Evolutionary conservation across 2,329 filamentous ascomycete species (phyloP).

Genomic region (Pseudocercospora cruenta): DNA sequence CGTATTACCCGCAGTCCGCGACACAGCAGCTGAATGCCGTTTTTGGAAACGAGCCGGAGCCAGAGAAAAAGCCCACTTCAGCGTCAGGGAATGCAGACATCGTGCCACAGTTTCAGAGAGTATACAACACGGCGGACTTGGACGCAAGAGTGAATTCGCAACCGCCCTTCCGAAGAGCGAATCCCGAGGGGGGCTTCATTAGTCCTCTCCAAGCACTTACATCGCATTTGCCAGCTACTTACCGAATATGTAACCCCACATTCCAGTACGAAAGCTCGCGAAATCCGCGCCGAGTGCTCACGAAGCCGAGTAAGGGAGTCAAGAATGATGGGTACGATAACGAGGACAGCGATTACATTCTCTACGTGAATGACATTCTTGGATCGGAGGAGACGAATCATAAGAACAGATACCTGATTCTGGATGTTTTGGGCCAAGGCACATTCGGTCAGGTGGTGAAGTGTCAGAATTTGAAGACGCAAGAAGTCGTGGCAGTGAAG

Average conservation of each 20-base stretch:
- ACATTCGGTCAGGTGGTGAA: constrained; percentile 99
- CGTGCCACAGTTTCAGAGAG: constrained; percentile 85
- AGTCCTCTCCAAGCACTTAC: constrained; percentile 96
- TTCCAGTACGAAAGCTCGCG: constrained; percentile 99
- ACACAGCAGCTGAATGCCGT: constrained; percentile 72
- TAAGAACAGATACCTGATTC: constrained; percentile 97
- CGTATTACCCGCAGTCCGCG: constrained; percentile 70
- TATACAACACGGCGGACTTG: constrained; percentile 73
- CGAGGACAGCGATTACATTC: constrained; percentile 97
- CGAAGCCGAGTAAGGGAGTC: constrained; percentile 95
- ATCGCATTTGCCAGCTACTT: constrained; percentile 88
- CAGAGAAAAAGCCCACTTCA: constrained; percentile 55
- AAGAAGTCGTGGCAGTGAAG: constrained; percentile 98
- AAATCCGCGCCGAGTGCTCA: constrained; percentile 92
- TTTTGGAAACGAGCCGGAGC: constrained; percentile 54
- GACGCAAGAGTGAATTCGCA: constrained; percentile 83
- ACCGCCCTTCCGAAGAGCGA: constrained; percentile 87
- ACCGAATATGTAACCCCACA: constrained; percentile 94
- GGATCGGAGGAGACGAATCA: constrained; percentile 97
- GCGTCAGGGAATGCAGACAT: constrained; percentile 47
- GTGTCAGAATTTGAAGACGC: constrained; percentile 96
- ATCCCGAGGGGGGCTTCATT: constrained; percentile 96
- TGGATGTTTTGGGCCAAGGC: constrained; percentile 94
- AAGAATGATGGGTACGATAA: constrained; percentile 99
- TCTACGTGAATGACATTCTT: constrained; percentile 98